phyloP scores from a whole-genome alignment of 805 yeast species.

The Yamadazyma paraphyllophila region DNA sequence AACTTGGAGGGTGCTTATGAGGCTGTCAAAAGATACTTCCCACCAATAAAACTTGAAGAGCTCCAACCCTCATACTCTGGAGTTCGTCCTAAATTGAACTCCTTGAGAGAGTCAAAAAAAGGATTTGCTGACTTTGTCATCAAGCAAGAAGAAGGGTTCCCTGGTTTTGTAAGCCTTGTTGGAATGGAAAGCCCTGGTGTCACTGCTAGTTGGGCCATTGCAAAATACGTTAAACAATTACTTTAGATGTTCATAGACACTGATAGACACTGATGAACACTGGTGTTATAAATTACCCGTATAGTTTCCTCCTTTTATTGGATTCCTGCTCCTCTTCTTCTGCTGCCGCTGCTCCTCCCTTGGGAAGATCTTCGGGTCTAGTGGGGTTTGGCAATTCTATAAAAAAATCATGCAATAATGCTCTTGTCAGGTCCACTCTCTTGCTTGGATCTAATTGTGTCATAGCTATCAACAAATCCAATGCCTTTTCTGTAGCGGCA shows the following conservation, averaged over 20 bases:
- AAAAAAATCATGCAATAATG: conserved; percentile 67
- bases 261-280: conserved; percentile 2
- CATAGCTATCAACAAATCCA: conserved; percentile 71
- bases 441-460: conserved; percentile 74
- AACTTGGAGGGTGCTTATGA: conserved; percentile 55
- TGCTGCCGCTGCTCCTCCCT: conserved; percentile 18
- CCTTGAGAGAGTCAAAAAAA: conserved; percentile 36
- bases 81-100: conserved; percentile 72
- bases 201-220: conserved; percentile 81
- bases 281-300: conserved; percentile 1
- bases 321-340: conserved; percentile 17
- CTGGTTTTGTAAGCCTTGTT: conserved; percentile 75
- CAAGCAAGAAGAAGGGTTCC: conserved; percentile 63
- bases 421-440: conserved; percentile 62
- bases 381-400: conserved; percentile 75
- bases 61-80: conserved; percentile 74
- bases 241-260: neutral
- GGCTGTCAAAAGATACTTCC: conserved; percentile 63
- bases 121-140: conserved; percentile 72
- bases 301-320: conserved; percentile 21
- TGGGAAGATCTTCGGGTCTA: conserved; percentile 62
- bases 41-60: conserved; percentile 50
- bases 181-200: conserved; percentile 93
- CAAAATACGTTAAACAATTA: conserved; percentile 57
- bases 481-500: conserved; percentile 85